Conservation (phyloP, 192 early-diverging fungal species). For the Coemansia sp. region DNA sequence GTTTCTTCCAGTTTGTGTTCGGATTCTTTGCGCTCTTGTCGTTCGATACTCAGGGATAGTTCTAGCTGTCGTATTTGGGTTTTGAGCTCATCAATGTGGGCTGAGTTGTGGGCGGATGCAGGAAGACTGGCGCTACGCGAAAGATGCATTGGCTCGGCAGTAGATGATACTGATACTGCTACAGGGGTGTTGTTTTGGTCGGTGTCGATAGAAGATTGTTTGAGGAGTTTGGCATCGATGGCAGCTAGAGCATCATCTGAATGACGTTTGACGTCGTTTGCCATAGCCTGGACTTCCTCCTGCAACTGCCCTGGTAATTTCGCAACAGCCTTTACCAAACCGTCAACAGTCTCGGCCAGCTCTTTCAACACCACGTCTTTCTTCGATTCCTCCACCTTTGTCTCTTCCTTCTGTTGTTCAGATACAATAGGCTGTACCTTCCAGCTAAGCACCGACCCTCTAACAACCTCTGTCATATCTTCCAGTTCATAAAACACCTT, state of each 20-base stretch:
- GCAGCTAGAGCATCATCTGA: slow-evolving; percentile 1
- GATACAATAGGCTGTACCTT: slow-evolving; percentile 15
- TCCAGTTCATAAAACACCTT: slow-evolving; percentile 68
- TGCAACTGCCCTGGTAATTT: slow-evolving; percentile 59
- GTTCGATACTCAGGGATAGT: slow-evolving; percentile 24
- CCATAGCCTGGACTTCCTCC: slow-evolving; percentile 29
- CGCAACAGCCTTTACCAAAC: slow-evolving; percentile 2
- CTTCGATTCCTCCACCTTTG: background rate
- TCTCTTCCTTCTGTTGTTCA: background rate
- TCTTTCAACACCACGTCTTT: slow-evolving; percentile 23
- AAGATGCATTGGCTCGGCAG: slow-evolving; percentile 13
- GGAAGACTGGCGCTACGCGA: slow-evolving; percentile 38
- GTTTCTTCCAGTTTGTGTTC: background rate
- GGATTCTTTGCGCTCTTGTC: slow-evolving; percentile 30
- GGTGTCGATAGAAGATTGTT: background rate
- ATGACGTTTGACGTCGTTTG: slow-evolving; percentile 9
- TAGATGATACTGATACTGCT: too few species aligned
- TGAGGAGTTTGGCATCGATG: background rate
- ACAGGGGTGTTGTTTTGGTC: background rate
- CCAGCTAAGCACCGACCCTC: slow-evolving; percentile 56
- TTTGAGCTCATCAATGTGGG: slow-evolving; percentile 11
- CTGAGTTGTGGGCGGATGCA: background rate
- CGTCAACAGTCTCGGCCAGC: slow-evolving; percentile 45
- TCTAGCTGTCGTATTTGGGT: slow-evolving; percentile 17
- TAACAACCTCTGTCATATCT: slow-evolving; percentile 60